A percentile compares a stretch with the other conserved stretches of the same genome.
phyloP scores from a whole-genome alignment of 2,329 filamentous ascomycete species.

The Trichoderma lentiforme region DNA sequence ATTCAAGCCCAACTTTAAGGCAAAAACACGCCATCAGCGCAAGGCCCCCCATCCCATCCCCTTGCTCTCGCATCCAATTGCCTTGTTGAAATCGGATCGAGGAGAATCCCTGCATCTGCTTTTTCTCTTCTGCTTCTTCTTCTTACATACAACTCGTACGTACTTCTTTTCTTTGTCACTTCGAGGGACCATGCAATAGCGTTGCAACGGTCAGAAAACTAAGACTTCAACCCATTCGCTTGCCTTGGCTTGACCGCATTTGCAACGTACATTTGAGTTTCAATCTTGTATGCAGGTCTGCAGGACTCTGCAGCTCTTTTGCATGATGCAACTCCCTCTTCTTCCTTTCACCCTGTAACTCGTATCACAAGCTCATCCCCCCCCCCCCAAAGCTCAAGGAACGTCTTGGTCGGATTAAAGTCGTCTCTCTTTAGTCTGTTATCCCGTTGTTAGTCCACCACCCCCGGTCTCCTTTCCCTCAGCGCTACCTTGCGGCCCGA shows the following conservation, averaged over 20 bases:
- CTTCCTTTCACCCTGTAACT: not conserved
- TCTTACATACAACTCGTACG: not conserved
- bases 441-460: not conserved
- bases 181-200: not conserved
- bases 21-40: conserved; percentile 1
- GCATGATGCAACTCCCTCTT: not conserved
- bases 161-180: not conserved
- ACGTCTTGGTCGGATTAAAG: not conserved
- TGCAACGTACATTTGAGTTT: not conserved
- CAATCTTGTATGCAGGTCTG: not conserved
- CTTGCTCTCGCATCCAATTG: not conserved
- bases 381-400: no score
- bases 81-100: not conserved
- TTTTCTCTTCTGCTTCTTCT: not conserved
- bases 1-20: not conserved
- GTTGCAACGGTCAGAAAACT: not conserved
- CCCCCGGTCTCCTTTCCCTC: not conserved
- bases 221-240: not conserved
- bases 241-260: not conserved
- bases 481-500: conserved; percentile 14
- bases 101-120: not conserved
- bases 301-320: not conserved
- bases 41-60: not conserved
- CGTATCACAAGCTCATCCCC: not conserved
- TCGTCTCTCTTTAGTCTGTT: not conserved